These are phyloP conservation scores for Colletotrichum echinochloae DNA, from an alignment of 2,329 filamentous ascomycete genomes.

Conservation along the genomic window DNA sequence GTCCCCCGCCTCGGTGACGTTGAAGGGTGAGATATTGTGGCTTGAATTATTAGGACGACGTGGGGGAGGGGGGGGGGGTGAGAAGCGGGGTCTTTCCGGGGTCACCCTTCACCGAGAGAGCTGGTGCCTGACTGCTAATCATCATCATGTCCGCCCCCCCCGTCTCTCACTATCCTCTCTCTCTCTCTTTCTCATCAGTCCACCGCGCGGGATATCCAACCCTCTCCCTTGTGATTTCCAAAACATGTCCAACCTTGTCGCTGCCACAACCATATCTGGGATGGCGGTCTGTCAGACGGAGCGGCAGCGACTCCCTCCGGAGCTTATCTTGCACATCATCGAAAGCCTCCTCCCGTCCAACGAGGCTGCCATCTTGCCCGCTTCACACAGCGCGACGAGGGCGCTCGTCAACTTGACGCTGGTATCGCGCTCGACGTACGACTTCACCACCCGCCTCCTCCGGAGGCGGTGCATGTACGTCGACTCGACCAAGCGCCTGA, in stretches of 20 bases:
- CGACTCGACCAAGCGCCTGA: conserved; percentile 53
- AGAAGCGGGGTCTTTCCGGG: not conserved
- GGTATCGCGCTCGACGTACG: conserved; percentile 57
- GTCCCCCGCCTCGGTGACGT: conserved; percentile 7
- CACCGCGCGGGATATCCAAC: no score
- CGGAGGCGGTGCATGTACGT: conserved; percentile 59
- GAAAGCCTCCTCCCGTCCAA: conserved; percentile 51
- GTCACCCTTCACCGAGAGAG: conserved; percentile 4
- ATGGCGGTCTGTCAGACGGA: not conserved
- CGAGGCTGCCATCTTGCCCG: conserved; percentile 48
- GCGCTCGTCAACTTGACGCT: conserved; percentile 58
- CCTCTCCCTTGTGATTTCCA: not conserved
- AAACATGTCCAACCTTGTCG: no score
- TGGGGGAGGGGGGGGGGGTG: no score
- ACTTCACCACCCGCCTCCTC: conserved; percentile 56
- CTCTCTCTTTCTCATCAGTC: not conserved
- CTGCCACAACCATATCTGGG: not conserved
- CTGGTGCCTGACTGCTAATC: conserved; percentile 4
- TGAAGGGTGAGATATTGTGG: not conserved
- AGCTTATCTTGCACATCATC: conserved; percentile 52
- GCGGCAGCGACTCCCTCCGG: conserved; percentile 46
- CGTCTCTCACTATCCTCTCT: not conserved
- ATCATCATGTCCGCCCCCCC: not conserved
- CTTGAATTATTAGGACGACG: conserved; percentile 1
- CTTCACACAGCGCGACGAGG: conserved; percentile 55